Percentiles rank a stretch among this genome's conserved stretches.
phyloP scores from a whole-genome alignment of 2,329 filamentous ascomycete species.

The Huntiella savannae region DNA sequence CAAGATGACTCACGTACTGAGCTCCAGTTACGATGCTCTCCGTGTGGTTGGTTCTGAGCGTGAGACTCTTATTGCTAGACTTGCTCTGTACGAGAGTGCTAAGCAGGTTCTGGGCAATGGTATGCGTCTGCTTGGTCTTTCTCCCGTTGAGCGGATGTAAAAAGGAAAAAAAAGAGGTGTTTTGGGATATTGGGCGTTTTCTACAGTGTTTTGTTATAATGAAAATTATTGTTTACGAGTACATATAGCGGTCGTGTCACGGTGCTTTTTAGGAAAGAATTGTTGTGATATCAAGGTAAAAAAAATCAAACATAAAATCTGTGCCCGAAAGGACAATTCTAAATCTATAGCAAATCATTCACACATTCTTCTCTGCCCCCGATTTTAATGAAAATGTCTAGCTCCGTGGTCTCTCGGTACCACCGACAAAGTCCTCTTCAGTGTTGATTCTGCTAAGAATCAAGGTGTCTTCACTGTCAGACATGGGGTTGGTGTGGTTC shows the following conservation, averaged over 20 bases:
- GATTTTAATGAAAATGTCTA: no score
- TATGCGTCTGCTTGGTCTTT: conserved; percentile 63
- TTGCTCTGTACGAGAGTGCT: conserved; percentile 61
- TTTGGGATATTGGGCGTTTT: no score
- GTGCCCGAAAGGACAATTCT: no score
- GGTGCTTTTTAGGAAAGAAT: no score
- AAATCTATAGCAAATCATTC: no score
- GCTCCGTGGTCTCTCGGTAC: neutral
- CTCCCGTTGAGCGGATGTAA: conserved; percentile 40
- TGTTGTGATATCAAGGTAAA: no score
- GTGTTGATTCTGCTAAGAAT: neutral
- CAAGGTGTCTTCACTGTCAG: neutral
- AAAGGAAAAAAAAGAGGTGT: neutral
- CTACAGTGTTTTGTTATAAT: no score
- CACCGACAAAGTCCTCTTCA: conserved; percentile 2
- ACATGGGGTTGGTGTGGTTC: neutral
- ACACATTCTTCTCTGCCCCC: no score
- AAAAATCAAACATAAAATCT: no score
- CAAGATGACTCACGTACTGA: conserved; percentile 68
- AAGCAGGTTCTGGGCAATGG: conserved; percentile 63
- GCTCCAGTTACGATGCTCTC: conserved; percentile 64
- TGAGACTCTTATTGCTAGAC: conserved; percentile 50
- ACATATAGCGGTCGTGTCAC: no score
- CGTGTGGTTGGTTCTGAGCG: conserved; percentile 64
- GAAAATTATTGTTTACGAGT: no score